Evolutionary conservation across 225 moss, liverwort and hornwort genomes (phyloP), one percentile per base, ranked within the genome.

Genomic region (Bryoerythrophyllum caledonicum): DNA sequence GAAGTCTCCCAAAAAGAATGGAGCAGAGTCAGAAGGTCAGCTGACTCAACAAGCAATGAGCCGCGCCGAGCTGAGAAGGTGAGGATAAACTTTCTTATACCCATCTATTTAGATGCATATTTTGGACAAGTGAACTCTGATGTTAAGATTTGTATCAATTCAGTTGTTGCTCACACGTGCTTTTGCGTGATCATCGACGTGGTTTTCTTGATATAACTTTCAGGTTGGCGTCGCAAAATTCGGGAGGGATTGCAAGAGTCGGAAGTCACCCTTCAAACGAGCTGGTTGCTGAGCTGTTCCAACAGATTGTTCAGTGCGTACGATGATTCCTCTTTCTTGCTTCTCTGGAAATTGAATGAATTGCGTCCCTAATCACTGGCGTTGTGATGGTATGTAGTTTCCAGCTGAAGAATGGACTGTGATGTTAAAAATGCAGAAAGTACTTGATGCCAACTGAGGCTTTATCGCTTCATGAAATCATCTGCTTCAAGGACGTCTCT

Each of bases 381-480:
- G 19, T 30, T 11, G 20, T 66, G 60, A 53, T 55, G 25, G 8
- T 19, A 44, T 16, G 20, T 23, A 16, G 59, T 21, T 63, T 59
- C 21, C 15, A 57, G 15, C 32, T 49, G 11, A 49, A 21, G 34
- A 51, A 34, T 49, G 56, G 56, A 23, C 10, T 66, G 55, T 35
- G 60, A 6, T 63, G 3, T 26, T 57, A 46, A 65, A 60, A 71
- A 38, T 79, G 84, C 84, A 93, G 93, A 74, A 78, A 83, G 19
- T 87, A 84, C 48, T 78, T 99, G 70, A 82, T 90, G 61, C 89
- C 99, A 71, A 65, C 76, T 48, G 89, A 92, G 63, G 78, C 73
- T 27, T 82, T 87, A 77, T 89, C 93, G 21, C 87, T 91, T 44
- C 91, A 90, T 61, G 99, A 99, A 82, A 77, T 93, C 17, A 86